Conservation (phyloP, 2,329 filamentous ascomycete species). For the Ilyonectria robusta region DNA sequence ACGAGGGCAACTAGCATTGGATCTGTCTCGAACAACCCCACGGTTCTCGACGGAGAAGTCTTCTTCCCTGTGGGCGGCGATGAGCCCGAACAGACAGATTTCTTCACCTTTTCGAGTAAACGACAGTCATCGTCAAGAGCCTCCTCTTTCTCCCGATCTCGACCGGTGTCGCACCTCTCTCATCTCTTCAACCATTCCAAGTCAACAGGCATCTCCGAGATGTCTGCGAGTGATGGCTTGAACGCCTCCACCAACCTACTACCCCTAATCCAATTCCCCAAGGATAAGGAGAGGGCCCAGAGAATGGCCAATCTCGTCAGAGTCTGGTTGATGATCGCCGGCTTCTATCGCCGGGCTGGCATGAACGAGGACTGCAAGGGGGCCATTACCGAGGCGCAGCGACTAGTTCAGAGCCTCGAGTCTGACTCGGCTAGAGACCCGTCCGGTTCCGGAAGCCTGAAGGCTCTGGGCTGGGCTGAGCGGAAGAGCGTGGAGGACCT, state of each 20-base stretch:
- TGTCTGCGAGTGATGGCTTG: constrained; percentile 54
- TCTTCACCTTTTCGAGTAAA: constrained; percentile 60
- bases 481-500: constrained; percentile 86
- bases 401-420: constrained; percentile 81
- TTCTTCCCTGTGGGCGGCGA: constrained; percentile 61
- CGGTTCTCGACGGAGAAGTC: constrained; percentile 64
- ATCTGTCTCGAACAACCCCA: constrained; percentile 55
- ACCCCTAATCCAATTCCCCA: constrained; percentile 68
- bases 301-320: constrained; percentile 74
- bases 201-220: constrained; percentile 57
- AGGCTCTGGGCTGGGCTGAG: constrained; percentile 81
- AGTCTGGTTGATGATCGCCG: constrained; percentile 92
- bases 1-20: constrained; percentile 62
- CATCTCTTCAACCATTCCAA: constrained; percentile 59
- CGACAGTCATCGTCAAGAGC: constrained; percentile 55
- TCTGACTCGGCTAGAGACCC: constrained; percentile 73
- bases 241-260: constrained; percentile 63
- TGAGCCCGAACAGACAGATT: constrained; percentile 60
- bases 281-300: constrained; percentile 65
- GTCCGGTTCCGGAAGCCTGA: constrained; percentile 73
- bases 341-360: constrained; percentile 86
- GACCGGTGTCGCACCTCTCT: constrained; percentile 62
- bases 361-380: constrained; percentile 85
- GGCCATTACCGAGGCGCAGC: constrained; percentile 85
- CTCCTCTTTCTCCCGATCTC: constrained; percentile 60